phyloP scores from a whole-genome alignment of 2,329 filamentous ascomycete genomes.

The Alternaria brassicae region DNA sequence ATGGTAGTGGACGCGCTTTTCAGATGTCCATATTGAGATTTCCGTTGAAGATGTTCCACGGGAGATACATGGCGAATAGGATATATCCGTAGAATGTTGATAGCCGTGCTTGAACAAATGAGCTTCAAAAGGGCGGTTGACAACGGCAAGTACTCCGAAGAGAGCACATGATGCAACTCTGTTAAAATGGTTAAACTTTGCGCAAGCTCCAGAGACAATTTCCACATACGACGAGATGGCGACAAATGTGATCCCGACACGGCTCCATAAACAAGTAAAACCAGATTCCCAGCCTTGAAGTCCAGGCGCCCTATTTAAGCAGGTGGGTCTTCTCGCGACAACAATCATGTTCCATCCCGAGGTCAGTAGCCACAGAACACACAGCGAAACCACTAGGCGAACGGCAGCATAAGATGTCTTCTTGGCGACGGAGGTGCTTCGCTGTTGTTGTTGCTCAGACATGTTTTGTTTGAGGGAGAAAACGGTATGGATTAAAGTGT shows the following conservation, averaged over 20 bases:
- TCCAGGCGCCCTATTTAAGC: slow-evolving; percentile 30
- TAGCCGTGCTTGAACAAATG: slow-evolving; percentile 41
- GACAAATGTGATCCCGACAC: slow-evolving; percentile 42
- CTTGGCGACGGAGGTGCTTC: slow-evolving; percentile 30
- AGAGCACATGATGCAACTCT: slow-evolving; percentile 43
- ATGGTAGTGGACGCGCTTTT: slow-evolving; percentile 18
- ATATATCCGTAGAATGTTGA: slow-evolving; percentile 10
- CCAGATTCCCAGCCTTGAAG: slow-evolving; percentile 45
- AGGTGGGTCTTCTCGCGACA: slow-evolving; percentile 47
- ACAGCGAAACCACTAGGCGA: slow-evolving; percentile 41
- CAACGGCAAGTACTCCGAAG: slow-evolving; percentile 44
- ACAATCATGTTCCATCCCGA: slow-evolving; percentile 51
- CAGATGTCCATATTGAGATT: slow-evolving; percentile 21
- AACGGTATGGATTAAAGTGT: slow-evolving; percentile 46
- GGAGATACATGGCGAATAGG: slow-evolving; percentile 27
- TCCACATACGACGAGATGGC: slow-evolving; percentile 43
- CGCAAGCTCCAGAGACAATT: not conserved
- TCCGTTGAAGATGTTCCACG: slow-evolving; percentile 25
- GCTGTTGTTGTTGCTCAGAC: slow-evolving; percentile 33
- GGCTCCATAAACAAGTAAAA: slow-evolving; percentile 39
- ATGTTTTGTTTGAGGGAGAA: slow-evolving; percentile 43
- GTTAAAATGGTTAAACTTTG: slow-evolving; percentile 6
- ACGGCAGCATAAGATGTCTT: slow-evolving; percentile 45
- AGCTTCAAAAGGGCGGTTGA: slow-evolving; percentile 49
- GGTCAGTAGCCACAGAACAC: slow-evolving; percentile 48